Evolutionary conservation across 495 filamentous ascomycete species (phyloP).

Genomic region (Talaromyces adpressus): DNA sequence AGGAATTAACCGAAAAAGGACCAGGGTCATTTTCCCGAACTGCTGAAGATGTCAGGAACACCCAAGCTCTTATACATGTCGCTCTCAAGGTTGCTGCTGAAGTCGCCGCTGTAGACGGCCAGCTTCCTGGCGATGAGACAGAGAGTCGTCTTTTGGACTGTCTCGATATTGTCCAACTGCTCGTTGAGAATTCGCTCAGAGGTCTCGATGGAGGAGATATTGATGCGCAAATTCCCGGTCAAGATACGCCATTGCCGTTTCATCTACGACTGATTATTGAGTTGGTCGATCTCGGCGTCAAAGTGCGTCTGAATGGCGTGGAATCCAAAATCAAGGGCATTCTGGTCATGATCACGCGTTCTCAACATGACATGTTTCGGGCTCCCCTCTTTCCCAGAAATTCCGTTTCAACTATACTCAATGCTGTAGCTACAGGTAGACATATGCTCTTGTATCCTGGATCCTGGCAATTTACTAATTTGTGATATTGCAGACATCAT

Average conservation of each 20-base stretch:
- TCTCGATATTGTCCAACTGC: conserved; percentile 63
- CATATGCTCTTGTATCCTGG: conserved; percentile 7
- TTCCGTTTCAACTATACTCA: conserved; percentile 26
- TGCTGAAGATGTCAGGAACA: conserved; percentile 63
- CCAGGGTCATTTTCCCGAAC: conserved; percentile 32
- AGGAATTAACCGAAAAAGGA: conserved; percentile 50
- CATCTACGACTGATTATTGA: conserved; percentile 66
- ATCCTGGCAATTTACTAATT: background rate
- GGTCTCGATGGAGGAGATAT: conserved; percentile 51
- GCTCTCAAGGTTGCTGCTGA: conserved; percentile 59
- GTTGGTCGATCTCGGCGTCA: conserved; percentile 25
- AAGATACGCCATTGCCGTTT: conserved; percentile 54
- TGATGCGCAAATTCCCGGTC: conserved; percentile 32
- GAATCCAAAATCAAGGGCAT: conserved; percentile 23
- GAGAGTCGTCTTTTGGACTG: conserved; percentile 57
- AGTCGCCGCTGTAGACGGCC: conserved; percentile 27
- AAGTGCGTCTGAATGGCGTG: conserved; percentile 19
- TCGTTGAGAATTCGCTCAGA: conserved; percentile 66
- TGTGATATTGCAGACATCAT: conserved; percentile 26
- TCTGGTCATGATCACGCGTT: conserved; percentile 25
- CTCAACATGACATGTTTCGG: conserved; percentile 29
- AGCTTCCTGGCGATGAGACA: conserved; percentile 19
- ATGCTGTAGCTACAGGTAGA: conserved; percentile 29
- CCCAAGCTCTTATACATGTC: conserved; percentile 76
- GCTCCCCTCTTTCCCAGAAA: conserved; percentile 19